These are phyloP conservation scores for Starmerella tilneyi DNA, from an alignment of 805 yeast species.

Conservation along the genomic window DNA sequence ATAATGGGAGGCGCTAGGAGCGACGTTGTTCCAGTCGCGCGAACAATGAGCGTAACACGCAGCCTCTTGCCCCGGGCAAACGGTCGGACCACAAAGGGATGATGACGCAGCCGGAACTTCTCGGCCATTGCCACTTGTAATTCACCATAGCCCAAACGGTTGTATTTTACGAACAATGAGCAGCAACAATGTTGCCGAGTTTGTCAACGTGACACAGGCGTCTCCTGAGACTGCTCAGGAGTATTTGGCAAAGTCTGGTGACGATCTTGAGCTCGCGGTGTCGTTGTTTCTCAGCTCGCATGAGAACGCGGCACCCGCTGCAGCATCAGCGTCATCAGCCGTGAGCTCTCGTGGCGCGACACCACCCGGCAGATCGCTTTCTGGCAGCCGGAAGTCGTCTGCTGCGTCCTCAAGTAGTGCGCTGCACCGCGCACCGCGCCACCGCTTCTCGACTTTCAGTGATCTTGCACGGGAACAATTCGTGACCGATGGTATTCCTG, in stretches of 20 bases:
- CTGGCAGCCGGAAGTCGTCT: conserved; percentile 8
- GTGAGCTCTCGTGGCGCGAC: conserved; percentile 1
- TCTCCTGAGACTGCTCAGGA: conserved; percentile 35
- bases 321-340: neutral
- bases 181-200: conserved; percentile 18
- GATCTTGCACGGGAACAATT: conserved; percentile 23
- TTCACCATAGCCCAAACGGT: too few species aligned
- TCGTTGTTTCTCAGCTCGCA: conserved; percentile 14
- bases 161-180: conserved; percentile 1
- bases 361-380: conserved; percentile 1
- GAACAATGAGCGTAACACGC: too few species aligned
- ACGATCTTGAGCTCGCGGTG: conserved; percentile 28
- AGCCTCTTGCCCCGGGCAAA: too few species aligned
- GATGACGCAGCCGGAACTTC: too few species aligned
- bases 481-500: neutral
- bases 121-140: neutral
- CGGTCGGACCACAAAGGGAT: too few species aligned
- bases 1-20: too few species aligned
- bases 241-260: conserved; percentile 31
- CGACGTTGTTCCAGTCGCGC: too few species aligned
- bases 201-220: conserved; percentile 34
- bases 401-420: conserved; percentile 1
- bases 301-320: neutral
- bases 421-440: conserved; percentile 11
- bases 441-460: conserved; percentile 28